Percentiles rank a stretch among this genome's conserved stretches.
These are phyloP conservation scores for Carpinus viminea DNA, from an alignment of 306 rosid species.

Conservation along the genomic window DNA sequence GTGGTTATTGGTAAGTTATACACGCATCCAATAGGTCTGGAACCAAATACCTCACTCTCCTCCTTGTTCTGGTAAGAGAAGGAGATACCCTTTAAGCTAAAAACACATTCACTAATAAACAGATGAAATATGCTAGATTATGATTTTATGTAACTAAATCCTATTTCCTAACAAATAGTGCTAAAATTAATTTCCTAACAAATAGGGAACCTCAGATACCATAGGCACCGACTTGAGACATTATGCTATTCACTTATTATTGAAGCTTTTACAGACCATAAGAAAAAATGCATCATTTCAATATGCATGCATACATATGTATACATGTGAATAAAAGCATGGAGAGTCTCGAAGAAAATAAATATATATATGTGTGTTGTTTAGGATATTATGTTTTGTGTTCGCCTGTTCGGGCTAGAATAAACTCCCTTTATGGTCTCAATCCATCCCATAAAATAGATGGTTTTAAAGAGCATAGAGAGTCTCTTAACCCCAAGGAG, in stretches of 20 bases:
- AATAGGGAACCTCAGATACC: not conserved
- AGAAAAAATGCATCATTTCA: not conserved
- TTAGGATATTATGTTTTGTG: too few relatives aligned
- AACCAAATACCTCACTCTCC: not conserved
- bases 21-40: not conserved
- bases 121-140: conserved; percentile 22
- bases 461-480: too few relatives aligned
- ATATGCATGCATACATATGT: not conserved
- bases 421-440: too few relatives aligned
- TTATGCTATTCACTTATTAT: not conserved
- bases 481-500: too few relatives aligned
- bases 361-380: not conserved
- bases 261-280: not conserved
- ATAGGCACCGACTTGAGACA: not conserved
- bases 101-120: not conserved
- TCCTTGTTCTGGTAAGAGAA: not conserved
- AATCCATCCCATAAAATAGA: too few relatives aligned
- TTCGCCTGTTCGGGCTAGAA: too few relatives aligned
- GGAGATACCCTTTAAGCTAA: not conserved
- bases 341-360: too few relatives aligned
- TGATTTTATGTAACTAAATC: conserved; percentile 6
- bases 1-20: not conserved
- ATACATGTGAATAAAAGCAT: not conserved
- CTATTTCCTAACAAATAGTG: conserved; percentile 4
- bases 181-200: not conserved